These are phyloP conservation scores for Phytopythium chamaehyphon DNA, from an alignment of 352 stramenopile species.

Conservation along the genomic window DNA sequence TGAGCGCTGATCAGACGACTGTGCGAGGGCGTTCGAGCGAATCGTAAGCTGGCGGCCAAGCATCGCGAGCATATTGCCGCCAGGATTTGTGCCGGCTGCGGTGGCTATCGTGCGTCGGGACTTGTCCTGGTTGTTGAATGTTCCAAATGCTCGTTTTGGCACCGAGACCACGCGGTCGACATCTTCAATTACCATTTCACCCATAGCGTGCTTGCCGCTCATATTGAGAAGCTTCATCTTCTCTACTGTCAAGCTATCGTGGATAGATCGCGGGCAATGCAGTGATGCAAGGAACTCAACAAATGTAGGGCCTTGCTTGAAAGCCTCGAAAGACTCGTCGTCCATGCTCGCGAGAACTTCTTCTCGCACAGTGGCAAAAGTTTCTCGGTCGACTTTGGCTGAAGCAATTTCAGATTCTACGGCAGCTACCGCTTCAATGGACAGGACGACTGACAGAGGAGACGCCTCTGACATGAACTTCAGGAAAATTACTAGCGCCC, in stretches of 20 bases:
- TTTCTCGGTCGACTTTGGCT: slow-evolving; percentile 26
- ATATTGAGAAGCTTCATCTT: slow-evolving; percentile 36
- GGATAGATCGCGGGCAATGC: slow-evolving; percentile 41
- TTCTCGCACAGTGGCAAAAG: slow-evolving; percentile 35
- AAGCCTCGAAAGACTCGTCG: slow-evolving; percentile 38
- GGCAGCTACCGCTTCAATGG: slow-evolving; percentile 15
- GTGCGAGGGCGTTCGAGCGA: not conserved
- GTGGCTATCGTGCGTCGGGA: slow-evolving; percentile 19
- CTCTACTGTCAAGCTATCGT: slow-evolving; percentile 33
- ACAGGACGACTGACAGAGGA: slow-evolving; percentile 29
- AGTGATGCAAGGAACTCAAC: slow-evolving; percentile 38
- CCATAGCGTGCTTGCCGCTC: slow-evolving; percentile 11
- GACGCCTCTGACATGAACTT: slow-evolving; percentile 42
- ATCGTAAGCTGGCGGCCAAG: not conserved
- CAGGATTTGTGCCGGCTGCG: slow-evolving; percentile 11
- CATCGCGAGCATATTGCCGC: not conserved
- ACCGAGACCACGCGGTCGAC: slow-evolving; percentile 6
- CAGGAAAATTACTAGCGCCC: slow-evolving; percentile 54
- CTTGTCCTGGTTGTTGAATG: slow-evolving; percentile 1
- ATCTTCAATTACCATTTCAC: slow-evolving; percentile 12
- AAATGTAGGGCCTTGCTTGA: slow-evolving; percentile 43
- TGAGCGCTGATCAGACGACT: slow-evolving; percentile 13
- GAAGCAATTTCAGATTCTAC: slow-evolving; percentile 43
- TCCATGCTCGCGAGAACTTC: slow-evolving; percentile 56
- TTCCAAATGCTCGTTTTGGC: slow-evolving; percentile 20